Evolutionary conservation across 164 flowering plant species (phyloP), one percentile per base, ranked within the genome.

Genomic region (Aristolochia californica): DNA sequence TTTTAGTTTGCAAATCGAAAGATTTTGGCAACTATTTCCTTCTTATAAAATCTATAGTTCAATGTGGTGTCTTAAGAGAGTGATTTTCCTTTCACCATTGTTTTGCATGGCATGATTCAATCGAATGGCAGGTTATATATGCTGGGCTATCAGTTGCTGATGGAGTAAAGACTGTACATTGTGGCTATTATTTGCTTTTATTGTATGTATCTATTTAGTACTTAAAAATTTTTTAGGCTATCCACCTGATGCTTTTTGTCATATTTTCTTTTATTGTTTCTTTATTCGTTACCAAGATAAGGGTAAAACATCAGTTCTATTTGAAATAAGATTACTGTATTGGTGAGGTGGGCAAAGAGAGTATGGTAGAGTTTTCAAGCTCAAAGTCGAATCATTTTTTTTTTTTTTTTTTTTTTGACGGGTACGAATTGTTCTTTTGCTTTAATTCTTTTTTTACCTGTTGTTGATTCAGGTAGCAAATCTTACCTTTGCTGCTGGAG

Each of bases 91-190:
- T 48, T 26, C 13, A 47, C 59, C 48, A 12, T 22, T 40, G 20
- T 15, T 50, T 23, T 5, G 12, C 11, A 13, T 43, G 15, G 1
- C 60, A 22, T 38, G 25, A 17, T 47, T 20, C 18, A 18, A 20
- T 59, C n/a, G 27, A 45, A 30, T 21, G 70, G 27, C 66, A 93
- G 98, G 87, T 88, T 56, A 75, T 93, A 60, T 93, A 93, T 65
- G 81, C 71, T 18, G 94, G 97, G 45, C 50, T 93, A 60, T 61
- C 85, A 73, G 59, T 87, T 71, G 89, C 94, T 20, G 85, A 91
- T 69, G 96, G 93, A 56, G 85, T 87, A 53, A 43, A 51, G 91
- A 93, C 59, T 60, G 80, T 18, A 87, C 94, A 50, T 57, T 83
- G 12, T 85, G 94, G 91, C 70, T 93, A 23, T 77, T 81, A 44